Base-by-base conservation (phyloP, 495 filamentous ascomycete species). In the Penicillium daleae region DNA sequence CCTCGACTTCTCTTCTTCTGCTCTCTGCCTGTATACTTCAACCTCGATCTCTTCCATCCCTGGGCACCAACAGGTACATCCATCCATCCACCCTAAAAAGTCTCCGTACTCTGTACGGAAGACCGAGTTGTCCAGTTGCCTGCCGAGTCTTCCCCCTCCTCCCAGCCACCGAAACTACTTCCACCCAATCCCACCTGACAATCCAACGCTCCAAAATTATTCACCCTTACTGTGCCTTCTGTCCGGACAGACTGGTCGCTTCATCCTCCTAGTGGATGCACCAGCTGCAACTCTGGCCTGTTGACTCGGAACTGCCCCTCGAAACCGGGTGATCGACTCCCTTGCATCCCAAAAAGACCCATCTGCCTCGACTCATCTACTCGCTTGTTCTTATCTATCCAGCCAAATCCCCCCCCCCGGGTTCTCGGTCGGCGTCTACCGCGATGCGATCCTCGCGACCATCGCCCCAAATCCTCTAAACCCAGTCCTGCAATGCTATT, bases 281-380 rank as follows among this genome's bases (percentile, higher is more conserved):
- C 46, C 24, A 4, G 24, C 46, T 50, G 51, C 27, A 54, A 35
- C 27, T 31, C 51, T 54, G 42, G 33, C n/a, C 17, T 33, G 60
- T 51, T 24, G 60, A 59, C 59, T 65, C 44, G 59, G 37, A 50
- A 51, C 29, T 55, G 42, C 39, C 26, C 29, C 32, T 21, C 51
- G 4, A n/a, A 35, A 42, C 49, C 39, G 52, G 31, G 42, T 54
- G 64, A 61, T 66, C 66, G 37, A 48, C 59, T 61, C 66, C 66
- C 66, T 66, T 69, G 61, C 66, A 66, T 69, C 40, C 10, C 27
- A 53, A 64, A 39, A 53, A 67, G 51, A 60, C 32, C 46, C 42
- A 37, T 13, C 44, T 33, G 51, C 22, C 31, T 19, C 22, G 62
- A 65, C 56, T 50, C 57, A 53, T 61, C 62, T 32, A 51, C 59